Conservation (phyloP, 495 filamentous ascomycete species). For the Penicillium bialowiezense region DNA sequence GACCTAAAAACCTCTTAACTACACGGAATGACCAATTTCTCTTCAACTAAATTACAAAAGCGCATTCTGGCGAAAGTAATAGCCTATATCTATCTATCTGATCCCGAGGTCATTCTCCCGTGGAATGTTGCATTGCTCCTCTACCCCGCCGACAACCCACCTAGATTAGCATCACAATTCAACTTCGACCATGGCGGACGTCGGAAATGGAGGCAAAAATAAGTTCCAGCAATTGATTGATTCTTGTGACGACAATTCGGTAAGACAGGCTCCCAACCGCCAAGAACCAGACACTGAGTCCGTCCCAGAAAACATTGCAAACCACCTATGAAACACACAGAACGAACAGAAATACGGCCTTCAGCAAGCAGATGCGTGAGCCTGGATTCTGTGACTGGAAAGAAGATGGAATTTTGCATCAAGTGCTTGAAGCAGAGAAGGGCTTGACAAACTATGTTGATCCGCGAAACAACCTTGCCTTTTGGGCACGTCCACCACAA, state of each 20-base stretch:
- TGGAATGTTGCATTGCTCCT: no score
- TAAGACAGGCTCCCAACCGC: constrained; percentile 26
- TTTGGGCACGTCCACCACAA: constrained; percentile 81
- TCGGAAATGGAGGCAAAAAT: constrained; percentile 41
- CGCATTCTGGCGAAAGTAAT: no score
- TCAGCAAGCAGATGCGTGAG: constrained; percentile 64
- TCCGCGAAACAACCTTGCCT: constrained; percentile 73
- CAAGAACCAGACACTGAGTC: neutral
- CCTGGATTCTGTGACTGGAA: constrained; percentile 66
- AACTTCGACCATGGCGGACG: constrained; percentile 21
- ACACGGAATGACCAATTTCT: neutral
- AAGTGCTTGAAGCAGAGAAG: constrained; percentile 41
- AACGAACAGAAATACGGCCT: constrained; percentile 65
- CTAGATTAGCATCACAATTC: neutral
- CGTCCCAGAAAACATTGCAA: constrained; percentile 65
- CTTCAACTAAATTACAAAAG: no score
- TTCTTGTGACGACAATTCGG: constrained; percentile 56
- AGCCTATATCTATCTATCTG: no score
- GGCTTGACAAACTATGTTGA: constrained; percentile 58
- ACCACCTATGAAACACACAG: constrained; percentile 70
- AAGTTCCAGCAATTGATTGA: constrained; percentile 76
- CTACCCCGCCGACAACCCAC: constrained; percentile 2
- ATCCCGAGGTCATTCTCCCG: no score
- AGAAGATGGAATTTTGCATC: constrained; percentile 71
- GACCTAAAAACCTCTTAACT: neutral